Evolutionary conservation across 441 rosid genomes (phyloP).

Genomic region (Erysimum cheiri): DNA sequence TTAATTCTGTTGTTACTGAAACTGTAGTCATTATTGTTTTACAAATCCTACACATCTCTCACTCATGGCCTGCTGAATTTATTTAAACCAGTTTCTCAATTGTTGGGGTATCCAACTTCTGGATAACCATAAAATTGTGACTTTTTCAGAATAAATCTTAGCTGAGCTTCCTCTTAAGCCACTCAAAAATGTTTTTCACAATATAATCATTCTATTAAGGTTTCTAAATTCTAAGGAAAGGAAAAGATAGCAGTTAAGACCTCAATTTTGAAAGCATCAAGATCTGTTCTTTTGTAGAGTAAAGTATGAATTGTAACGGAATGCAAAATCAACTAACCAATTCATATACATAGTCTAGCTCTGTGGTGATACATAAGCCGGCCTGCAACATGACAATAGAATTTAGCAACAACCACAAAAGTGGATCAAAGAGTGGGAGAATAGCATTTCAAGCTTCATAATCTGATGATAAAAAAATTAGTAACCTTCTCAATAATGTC

Average conservation of each 20-base stretch:
- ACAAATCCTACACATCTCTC: constrained; percentile 22
- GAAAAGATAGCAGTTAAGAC: constrained; percentile 14
- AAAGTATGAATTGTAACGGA: neutral
- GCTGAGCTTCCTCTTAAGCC: constrained; percentile 2
- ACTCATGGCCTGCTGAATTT: constrained; percentile 21
- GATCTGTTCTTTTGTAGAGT: constrained; percentile 8
- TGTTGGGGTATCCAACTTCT: constrained; percentile 25
- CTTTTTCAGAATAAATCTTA: neutral
- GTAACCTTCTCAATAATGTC: constrained; percentile 80
- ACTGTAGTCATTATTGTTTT: constrained; percentile 19
- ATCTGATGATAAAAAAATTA: constrained; percentile 32
- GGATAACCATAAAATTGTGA: neutral
- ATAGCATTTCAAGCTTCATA: constrained; percentile 25
- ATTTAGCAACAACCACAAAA: constrained; percentile 29
- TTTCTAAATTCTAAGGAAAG: constrained; percentile 16
- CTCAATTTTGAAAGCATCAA: constrained; percentile 29
- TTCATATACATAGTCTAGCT: constrained; percentile 90
- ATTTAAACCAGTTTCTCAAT: neutral
- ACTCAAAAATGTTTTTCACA: constrained; percentile 7
- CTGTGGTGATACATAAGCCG: constrained; percentile 68
- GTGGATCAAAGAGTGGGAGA: constrained; percentile 9
- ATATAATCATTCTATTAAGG: neutral
- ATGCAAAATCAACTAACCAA: constrained; percentile 61
- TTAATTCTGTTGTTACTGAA: constrained; percentile 24
- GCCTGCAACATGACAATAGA: constrained; percentile 62